Base-by-base conservation (phyloP, 768 basidiomycete species). In the Hysterangium stoloniferum region DNA sequence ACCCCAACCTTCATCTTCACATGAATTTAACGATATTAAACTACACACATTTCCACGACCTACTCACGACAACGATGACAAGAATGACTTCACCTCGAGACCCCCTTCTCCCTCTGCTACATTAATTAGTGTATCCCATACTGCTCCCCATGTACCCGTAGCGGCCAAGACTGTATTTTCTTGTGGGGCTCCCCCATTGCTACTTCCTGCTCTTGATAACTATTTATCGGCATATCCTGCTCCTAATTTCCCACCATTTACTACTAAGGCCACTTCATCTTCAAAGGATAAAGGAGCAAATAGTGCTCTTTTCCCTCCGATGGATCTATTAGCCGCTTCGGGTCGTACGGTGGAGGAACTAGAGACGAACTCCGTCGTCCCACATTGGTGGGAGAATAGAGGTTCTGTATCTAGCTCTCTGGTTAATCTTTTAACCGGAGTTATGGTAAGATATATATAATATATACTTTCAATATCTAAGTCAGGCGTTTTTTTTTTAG, bases 161-260 rank as follows among this genome's bases (percentile, higher is more conserved):
- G 72, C 83, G 15, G 78, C 79, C 0, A 72, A 73, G 7, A 64
- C 67, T 6, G 65, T 86, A 2, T 84, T 88, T 59, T 64, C 77
- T 31, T 70, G 78, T n/a, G 62, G 70, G 55, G 79, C 83, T 2
- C 69, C 73, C 5, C 76, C 80, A 0, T 64, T 87, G 19, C 71
- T 71, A 50, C 71, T 88, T 11, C 82, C 84, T 1, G 68, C 74
- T 37, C 72, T 87, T 43, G 83, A 87, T 60, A 58, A 67, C 4
- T 71, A 78, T 57, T 65, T 86, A n/a, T 67, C 77, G 1, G 63
- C 66, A 7, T 54, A 84, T 4, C 67, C 71, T 1, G 58, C 66
- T 12, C 74, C 79, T 0, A 47, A 60, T 5, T 78, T 84, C 51
- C 53, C 66, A 1, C 22, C 44, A 8, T 40, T 48, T 25, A 43